Evolutionary conservation across 2,329 filamentous ascomycete species (phyloP), one percentile per base, ranked within the genome.

Genomic region (Colletotrichum gigasporum): DNA sequence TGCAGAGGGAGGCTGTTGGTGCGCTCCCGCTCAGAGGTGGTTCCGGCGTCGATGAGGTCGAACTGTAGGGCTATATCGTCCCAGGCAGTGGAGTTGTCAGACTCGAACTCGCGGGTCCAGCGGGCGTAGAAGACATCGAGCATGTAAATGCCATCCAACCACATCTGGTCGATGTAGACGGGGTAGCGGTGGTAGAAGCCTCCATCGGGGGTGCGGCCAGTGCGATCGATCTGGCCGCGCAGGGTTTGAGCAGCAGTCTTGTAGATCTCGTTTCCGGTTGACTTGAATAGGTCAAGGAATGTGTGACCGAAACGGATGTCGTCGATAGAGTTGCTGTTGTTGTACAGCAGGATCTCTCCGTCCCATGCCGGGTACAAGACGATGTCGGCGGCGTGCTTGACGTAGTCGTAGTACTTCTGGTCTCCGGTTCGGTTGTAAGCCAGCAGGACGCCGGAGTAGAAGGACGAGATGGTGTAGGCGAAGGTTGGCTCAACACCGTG

Each of bases 71-170:
- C 70, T 16, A 81, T 74, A 47, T 84, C 80, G 60, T 81, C 73
- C 75, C 80, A 82, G 0, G 79, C 80, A 2, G 73, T 72, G 30
- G 65, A 48, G 57, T 67, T 67, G 20, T 65, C 55, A 9, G 54
- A 41, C 32, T 67, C 64, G 12, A 67, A 67, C 11, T 59, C 55
- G 24, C 72, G 72, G 57, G 71, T 75, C 71, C 73, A 78, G 61
- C 69, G 69, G 3, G 74, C 72, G 57, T 74, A 75, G 67, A 75
- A 78, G 26, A 71, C 71, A 44, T 74, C 74, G 9, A 75, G 74
- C 74, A 79, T 79, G 68, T 75, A 80, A 67, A 83, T 85, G 50
- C 83, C 83, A 63, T 86, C 83, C 1, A 84, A 74, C 64, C 64
- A 67, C 61, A 67, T 67, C 55, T 67, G 64, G 51, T 67, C 70